Evolutionary conservation across 139 green algal genomes (phyloP).

Genomic region (Yamagishiella unicocca): DNA sequence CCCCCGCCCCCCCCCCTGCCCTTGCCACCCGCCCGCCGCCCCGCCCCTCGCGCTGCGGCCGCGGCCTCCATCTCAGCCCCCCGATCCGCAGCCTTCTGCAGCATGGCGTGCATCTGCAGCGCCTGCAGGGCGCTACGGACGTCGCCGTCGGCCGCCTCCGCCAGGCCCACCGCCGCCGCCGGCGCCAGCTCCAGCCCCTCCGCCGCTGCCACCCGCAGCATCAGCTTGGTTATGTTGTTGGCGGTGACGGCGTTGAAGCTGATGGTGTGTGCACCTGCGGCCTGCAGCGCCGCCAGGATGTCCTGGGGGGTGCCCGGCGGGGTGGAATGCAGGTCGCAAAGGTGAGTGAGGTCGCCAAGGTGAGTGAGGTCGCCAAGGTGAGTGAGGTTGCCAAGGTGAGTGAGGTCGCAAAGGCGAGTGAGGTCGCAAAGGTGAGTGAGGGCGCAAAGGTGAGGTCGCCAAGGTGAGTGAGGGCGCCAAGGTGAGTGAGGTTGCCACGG

Average conservation of each 20-base stretch:
- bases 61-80: background rate
- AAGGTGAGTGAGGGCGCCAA: too few species aligned
- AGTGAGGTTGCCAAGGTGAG: too few species aligned
- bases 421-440: too few species aligned
- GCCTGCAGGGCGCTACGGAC: conserved; percentile 62
- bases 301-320: conserved; percentile 69
- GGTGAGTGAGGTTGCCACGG: too few species aligned
- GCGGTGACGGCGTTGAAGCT: conserved; percentile 77
- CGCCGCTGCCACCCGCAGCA: conserved; percentile 31
- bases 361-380: too few species aligned
- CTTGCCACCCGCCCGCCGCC: background rate
- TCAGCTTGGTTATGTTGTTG: conserved; percentile 63
- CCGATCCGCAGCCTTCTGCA: background rate
- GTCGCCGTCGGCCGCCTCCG: conserved; percentile 56
- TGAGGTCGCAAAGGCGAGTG: too few species aligned
- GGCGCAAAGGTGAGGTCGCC: too few species aligned
- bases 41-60: background rate
- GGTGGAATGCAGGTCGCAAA: too few species aligned
- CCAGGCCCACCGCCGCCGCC: conserved; percentile 54
- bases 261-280: conserved; percentile 60
- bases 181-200: conserved; percentile 46
- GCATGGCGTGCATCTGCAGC: conserved; percentile 52
- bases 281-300: conserved; percentile 65
- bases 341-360: too few species aligned
- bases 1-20: background rate